These are phyloP conservation scores for Penicillium parvum DNA, from an alignment of 495 filamentous ascomycete genomes.

Conservation along the genomic window DNA sequence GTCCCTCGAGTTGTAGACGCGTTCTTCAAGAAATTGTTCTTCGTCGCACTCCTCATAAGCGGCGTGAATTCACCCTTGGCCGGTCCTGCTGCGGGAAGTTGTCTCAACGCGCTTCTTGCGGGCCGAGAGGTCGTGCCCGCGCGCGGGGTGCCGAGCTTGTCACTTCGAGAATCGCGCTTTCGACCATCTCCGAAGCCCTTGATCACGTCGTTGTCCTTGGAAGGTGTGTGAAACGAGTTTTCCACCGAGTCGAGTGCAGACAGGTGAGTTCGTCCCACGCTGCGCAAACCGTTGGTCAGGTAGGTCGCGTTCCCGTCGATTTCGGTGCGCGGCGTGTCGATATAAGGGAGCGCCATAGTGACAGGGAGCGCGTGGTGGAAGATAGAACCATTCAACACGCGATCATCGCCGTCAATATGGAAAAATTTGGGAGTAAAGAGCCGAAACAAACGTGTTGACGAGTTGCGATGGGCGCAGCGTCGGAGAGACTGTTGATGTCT, in stretches of 20 bases:
- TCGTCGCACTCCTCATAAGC: slow-evolving; percentile 82
- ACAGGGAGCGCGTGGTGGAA: slow-evolving; percentile 9
- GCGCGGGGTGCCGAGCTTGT: slow-evolving; percentile 67
- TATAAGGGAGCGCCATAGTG: slow-evolving; percentile 49
- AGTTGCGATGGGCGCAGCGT: slow-evolving; percentile 14
- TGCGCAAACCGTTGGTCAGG: slow-evolving; percentile 55
- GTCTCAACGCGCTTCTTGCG: slow-evolving; percentile 54
- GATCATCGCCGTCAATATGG: slow-evolving; percentile 26
- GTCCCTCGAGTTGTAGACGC: slow-evolving; percentile 47
- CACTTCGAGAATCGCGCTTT: slow-evolving; percentile 43
- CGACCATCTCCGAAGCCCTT: slow-evolving; percentile 60
- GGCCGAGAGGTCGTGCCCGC: slow-evolving; percentile 46
- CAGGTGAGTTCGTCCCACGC: slow-evolving; percentile 41
- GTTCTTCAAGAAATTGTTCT: slow-evolving; percentile 66
- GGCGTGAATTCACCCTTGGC: slow-evolving; percentile 85
- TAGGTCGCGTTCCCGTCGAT: slow-evolving; percentile 72
- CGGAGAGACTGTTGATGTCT: slow-evolving; percentile 42
- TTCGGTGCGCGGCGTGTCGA: slow-evolving; percentile 78
- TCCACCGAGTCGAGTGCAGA: slow-evolving; percentile 77
- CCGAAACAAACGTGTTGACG: slow-evolving; percentile 37
- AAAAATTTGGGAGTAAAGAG: slow-evolving; percentile 5
- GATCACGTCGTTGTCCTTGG: slow-evolving; percentile 68
- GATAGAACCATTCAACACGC: slow-evolving; percentile 23
- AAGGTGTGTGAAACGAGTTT: slow-evolving; percentile 80
- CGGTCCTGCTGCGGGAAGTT: slow-evolving; percentile 54